These are phyloP conservation scores for Themeda triandra DNA, from an alignment of 176 grass and related monocot genomes.

Conservation along the genomic window DNA sequence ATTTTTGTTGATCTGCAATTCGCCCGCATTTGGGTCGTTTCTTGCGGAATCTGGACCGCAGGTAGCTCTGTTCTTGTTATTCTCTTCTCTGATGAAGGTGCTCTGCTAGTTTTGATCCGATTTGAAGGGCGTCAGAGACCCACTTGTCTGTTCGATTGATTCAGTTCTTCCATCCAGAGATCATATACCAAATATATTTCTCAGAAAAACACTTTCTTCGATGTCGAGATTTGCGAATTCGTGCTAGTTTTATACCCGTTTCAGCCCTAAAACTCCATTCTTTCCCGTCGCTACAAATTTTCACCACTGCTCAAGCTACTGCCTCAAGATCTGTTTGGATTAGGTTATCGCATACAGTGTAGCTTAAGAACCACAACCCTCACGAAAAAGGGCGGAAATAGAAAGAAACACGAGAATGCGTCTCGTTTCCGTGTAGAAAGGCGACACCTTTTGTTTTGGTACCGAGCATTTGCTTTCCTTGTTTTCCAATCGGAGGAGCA, in stretches of 20 bases:
- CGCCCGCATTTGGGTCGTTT: neutral
- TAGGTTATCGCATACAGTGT: neutral
- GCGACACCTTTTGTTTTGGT: neutral
- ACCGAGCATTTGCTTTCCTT: neutral
- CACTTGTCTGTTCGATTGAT: neutral
- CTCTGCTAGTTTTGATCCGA: neutral
- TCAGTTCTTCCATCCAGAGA: neutral
- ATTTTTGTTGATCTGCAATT: neutral
- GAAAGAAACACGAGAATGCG: neutral
- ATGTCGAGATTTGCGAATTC: neutral
- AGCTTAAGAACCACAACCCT: neutral
- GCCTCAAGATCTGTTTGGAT: neutral
- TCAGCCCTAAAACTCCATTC: neutral
- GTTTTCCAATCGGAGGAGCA: neutral
- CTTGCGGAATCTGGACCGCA: neutral
- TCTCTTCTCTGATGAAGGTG: neutral
- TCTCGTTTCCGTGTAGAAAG: slow-evolving; percentile 3
- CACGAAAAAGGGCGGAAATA: neutral
- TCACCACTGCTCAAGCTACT: neutral
- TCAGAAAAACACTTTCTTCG: neutral
- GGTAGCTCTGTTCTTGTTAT: neutral
- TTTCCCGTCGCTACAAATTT: neutral
- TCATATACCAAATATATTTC: neutral
- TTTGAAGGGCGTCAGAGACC: neutral
- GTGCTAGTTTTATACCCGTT: neutral